Evolutionary conservation across 441 rosid species (phyloP), one percentile per base, ranked within the genome.

Genomic region (Flueggea neowawraea): DNA sequence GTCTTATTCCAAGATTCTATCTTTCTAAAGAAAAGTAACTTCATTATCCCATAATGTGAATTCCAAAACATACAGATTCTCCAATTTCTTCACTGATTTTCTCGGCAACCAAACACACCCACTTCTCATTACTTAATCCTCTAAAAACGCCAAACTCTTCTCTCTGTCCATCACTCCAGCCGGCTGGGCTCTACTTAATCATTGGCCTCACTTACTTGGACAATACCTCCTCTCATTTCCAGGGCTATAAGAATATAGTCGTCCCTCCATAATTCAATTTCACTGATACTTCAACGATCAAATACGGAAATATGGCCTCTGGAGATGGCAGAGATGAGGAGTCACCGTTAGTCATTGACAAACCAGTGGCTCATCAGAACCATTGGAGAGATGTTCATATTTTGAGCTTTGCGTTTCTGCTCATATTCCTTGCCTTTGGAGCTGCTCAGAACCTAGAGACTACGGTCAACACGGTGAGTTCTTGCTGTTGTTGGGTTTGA

Each of bases 371-470:
- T 4, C 73, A 71, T 52, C 77, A 72, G 69, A 76, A 71, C 73
- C 80, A 85, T 58, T 57, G 81, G 2, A 82, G 80, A 41, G 98
- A 93, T 62, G 79, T 93, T 63, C 92, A 88, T 74, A 81, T 93
- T 57, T 76, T 93, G 58, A 94, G 98, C 78, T 74, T 72, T 58
- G 85, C 93, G 33, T 94, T 94, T 60, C 69, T 93, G 73, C 79
- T 93, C 54, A 65, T 93, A 64, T 93, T 93, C 73, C 87, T 80
- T 63, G 89, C 97, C 58, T 93, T 75, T 58, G 98, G 98, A 55
- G 98, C 97, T 62, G 96, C 98, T 68, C 98, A 90, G 83, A 94
- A 94, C 79, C 85, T 93, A 16, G 88, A 90, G 75, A 86, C 90
- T 11, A 90, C 92, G 28, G 69, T 93, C 64, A 88, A 88, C 62